Evolutionary conservation across 805 yeast species (phyloP).

Genomic region (Pichia californica): DNA sequence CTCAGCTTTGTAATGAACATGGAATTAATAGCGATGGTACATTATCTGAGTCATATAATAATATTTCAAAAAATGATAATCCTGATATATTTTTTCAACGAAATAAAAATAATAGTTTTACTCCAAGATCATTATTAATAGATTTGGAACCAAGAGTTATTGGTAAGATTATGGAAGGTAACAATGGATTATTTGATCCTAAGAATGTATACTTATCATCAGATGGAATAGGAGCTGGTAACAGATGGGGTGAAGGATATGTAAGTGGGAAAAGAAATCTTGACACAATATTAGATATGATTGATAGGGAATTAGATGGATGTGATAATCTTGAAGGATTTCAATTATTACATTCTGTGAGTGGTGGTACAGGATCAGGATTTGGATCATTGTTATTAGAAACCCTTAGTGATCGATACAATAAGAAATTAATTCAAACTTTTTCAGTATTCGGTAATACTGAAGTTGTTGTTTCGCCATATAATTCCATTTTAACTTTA

Average conservation of each 20-base stretch:
- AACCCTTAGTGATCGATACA: slow-evolving; percentile 68
- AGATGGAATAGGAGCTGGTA: slow-evolving; percentile 92
- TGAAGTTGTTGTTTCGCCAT: slow-evolving; percentile 98
- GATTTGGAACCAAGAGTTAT: slow-evolving; percentile 92
- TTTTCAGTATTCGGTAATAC: slow-evolving; percentile 84
- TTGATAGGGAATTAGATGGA: slow-evolving; percentile 85
- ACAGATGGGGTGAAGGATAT: slow-evolving; percentile 92
- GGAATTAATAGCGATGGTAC: slow-evolving; percentile 44
- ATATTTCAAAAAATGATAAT: slow-evolving; percentile 50
- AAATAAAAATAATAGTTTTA: slow-evolving; percentile 62
- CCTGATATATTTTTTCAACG: slow-evolving; percentile 79
- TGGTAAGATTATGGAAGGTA: slow-evolving; percentile 38
- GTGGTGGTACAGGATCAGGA: slow-evolving; percentile 99
- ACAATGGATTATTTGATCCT: slow-evolving; percentile 61
- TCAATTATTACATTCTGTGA: slow-evolving; percentile 87
- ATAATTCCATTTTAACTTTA: slow-evolving; percentile 79
- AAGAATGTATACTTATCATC: slow-evolving; percentile 71
- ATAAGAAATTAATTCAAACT: slow-evolving; percentile 77
- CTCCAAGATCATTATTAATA: slow-evolving; percentile 80
- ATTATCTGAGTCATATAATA: slow-evolving; percentile 23
- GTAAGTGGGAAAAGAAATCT: slow-evolving; percentile 59
- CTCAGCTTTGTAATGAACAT: slow-evolving; percentile 79
- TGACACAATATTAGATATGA: slow-evolving; percentile 73
- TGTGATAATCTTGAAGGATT: slow-evolving; percentile 88
- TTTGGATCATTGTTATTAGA: slow-evolving; percentile 68